Conservation (phyloP, 768 basidiomycete species). For the Boletus fagicola region DNA sequence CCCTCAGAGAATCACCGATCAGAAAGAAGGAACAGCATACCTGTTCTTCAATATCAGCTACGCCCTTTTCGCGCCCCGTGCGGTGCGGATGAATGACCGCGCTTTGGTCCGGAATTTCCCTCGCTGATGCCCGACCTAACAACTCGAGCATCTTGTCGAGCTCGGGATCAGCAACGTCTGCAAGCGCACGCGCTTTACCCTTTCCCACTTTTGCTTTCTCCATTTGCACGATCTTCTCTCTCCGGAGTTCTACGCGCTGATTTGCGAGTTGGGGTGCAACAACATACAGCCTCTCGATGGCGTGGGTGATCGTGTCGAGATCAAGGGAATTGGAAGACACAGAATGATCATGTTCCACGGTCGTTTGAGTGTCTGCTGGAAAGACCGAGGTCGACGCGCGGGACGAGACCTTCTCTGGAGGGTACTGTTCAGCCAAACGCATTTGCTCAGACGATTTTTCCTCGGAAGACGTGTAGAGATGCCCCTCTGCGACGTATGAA, state of each 20-base stretch:
- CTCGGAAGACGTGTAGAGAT: not conserved
- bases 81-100: slow-evolving; percentile 64
- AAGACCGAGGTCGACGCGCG: not conserved
- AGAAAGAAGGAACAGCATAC: slow-evolving; percentile 37
- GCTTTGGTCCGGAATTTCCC: slow-evolving; percentile 67
- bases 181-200: slow-evolving; percentile 44
- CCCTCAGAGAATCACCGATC: slow-evolving; percentile 8
- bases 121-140: slow-evolving; percentile 66
- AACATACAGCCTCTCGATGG: slow-evolving; percentile 85
- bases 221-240: slow-evolving; percentile 66
- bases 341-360: not conserved
- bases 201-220: slow-evolving; percentile 63
- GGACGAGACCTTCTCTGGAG: slow-evolving; percentile 21
- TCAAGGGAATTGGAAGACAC: slow-evolving; percentile 56
- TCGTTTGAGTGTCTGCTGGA: not conserved
- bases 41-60: slow-evolving; percentile 60
- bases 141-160: slow-evolving; percentile 71
- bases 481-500: slow-evolving; percentile 21
- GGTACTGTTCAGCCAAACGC: slow-evolving; percentile 12
- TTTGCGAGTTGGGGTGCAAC: slow-evolving; percentile 87
- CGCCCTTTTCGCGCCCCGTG: slow-evolving; percentile 50
- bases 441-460: slow-evolving; percentile 13
- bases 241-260: slow-evolving; percentile 89
- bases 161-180: slow-evolving; percentile 40
- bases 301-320: slow-evolving; percentile 78